phyloP scores from a whole-genome alignment of 176 grass and related monocot species.

The Alopecurus myosuroides region DNA sequence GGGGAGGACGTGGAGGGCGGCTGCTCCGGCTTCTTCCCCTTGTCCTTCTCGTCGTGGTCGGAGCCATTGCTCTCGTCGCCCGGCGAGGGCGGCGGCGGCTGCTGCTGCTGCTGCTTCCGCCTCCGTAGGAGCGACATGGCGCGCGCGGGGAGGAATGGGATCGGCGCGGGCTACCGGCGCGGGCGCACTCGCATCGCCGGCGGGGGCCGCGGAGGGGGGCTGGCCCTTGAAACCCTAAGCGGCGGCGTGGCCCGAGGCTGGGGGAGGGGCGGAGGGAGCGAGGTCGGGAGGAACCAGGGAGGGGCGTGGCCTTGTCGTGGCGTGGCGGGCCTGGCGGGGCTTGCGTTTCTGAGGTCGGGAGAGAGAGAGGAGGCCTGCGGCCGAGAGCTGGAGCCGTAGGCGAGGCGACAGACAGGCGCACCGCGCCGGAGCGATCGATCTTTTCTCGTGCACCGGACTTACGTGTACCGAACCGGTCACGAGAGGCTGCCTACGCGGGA shows the following conservation, averaged over 20 bases:
- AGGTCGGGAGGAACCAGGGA: not conserved
- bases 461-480: not conserved
- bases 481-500: not conserved
- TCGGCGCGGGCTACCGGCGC: constrained; percentile 26
- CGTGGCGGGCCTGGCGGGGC: constrained; percentile 21
- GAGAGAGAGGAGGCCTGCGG: not conserved
- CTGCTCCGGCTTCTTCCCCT: constrained; percentile 5
- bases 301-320: not conserved
- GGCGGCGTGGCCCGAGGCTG: constrained; percentile 11
- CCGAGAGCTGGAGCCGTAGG: not conserved
- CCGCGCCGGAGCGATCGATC: not conserved
- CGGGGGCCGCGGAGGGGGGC: not conserved
- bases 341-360: constrained; percentile 27
- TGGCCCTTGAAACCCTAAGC: constrained; percentile 25
- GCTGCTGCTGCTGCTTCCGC: constrained; percentile 46
- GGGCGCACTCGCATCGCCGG: constrained; percentile 21
- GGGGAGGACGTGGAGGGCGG: not conserved
- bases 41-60: constrained; percentile 30
- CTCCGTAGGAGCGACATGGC: constrained; percentile 77
- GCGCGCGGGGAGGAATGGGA: not conserved
- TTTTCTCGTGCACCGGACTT: not conserved
- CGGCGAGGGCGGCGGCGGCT: constrained; percentile 20
- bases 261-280: constrained; percentile 32
- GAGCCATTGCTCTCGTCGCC: constrained; percentile 29
- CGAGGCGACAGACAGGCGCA: constrained; percentile 22